Evolutionary conservation across 2,329 filamentous ascomycete genomes (phyloP), one percentile per base, ranked within the genome.

Genomic region (Dactylellina leptospora): DNA sequence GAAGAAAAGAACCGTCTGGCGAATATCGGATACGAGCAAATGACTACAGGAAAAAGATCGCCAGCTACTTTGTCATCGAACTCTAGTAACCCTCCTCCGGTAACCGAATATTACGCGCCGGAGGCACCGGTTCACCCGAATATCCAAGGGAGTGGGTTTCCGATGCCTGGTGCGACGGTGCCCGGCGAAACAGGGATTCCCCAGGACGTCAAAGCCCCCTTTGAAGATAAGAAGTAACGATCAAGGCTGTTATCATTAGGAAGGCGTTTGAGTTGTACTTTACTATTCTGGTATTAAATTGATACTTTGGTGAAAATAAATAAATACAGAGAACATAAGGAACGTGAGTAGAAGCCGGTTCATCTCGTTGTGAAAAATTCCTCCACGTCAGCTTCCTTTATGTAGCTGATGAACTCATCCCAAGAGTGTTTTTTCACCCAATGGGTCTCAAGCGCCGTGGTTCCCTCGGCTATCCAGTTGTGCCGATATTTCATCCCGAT

Each of bases 1-100:
- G 59, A 72, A 16, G 68, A 72, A 38, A 64, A 72, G 28, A 53
- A 72, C 22, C 45, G 54, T 13, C 30, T 72, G 10, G 68, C 59
- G 10, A 50, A 30, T 1, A 53, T 16, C 30, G 66, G 42, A 13
- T 59, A 47, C 22, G 53, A 64, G 2, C 68, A 64, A 20, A 72
- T 64, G 62, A 45, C 23, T n/a, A 72, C 59, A 11, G 68, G 68
- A 8, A 59, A 63, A 25, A 23, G 42, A 28, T 6, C 16, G 16
- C 11, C 20, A 22, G 8, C 47, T 10, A 33, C 9, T 6, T 13
- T 48, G 30, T 16, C 23, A 20, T 22, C 28, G 18, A 13, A 27
- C 5, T 13, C 22, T 10, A 20, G 38, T 9, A 10, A 4, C 50
- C 27, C 45, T 1, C 36, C 56, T 0, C 44, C 59, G 13, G 36